These are phyloP conservation scores for Cryptosporidium baileyi DNA, from an alignment of 169 alveolate genomes.

Conservation along the genomic window DNA sequence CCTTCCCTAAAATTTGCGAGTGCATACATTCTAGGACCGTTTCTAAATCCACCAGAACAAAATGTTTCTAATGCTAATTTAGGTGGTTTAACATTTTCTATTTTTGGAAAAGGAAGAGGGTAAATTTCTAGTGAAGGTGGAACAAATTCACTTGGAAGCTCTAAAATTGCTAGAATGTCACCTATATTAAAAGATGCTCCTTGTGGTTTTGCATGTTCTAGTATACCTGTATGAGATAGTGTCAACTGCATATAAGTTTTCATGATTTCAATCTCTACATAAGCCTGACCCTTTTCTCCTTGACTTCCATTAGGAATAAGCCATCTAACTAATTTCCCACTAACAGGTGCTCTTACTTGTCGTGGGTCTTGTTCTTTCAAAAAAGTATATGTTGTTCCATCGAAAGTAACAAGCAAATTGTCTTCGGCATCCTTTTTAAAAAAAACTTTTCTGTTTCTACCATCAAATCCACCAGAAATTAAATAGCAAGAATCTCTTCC, in stretches of 20 bases:
- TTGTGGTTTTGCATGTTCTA: slow-evolving; percentile 78
- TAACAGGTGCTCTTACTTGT: slow-evolving; percentile 70
- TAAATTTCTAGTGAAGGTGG: slow-evolving; percentile 35
- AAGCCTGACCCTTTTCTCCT: slow-evolving; percentile 78
- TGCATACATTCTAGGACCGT: slow-evolving; percentile 45
- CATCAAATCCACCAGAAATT: slow-evolving; percentile 75
- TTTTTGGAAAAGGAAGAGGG: slow-evolving; percentile 42
- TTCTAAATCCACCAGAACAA: slow-evolving; percentile 60
- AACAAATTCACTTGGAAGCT: slow-evolving; percentile 24
- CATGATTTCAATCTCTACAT: slow-evolving; percentile 84
- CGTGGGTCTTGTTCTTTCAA: slow-evolving; percentile 73
- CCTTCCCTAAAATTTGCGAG: slow-evolving; percentile 54
- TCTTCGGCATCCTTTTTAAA: slow-evolving; percentile 71
- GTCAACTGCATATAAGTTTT: slow-evolving; percentile 81
- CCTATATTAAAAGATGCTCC: slow-evolving; percentile 80
- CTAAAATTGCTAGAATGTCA: slow-evolving; percentile 74
- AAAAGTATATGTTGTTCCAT: slow-evolving; percentile 74
- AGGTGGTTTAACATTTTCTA: slow-evolving; percentile 19
- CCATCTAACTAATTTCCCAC: slow-evolving; percentile 77
- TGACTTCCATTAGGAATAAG: slow-evolving; percentile 76
- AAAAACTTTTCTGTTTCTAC: slow-evolving; percentile 71
- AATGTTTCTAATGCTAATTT: slow-evolving; percentile 51
- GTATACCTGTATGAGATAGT: slow-evolving; percentile 77
- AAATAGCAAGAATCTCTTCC: slow-evolving; percentile 69
- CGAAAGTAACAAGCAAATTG: slow-evolving; percentile 73